phyloP scores from a whole-genome alignment of 768 basidiomycete species.

The Kockovaella imperatae region DNA sequence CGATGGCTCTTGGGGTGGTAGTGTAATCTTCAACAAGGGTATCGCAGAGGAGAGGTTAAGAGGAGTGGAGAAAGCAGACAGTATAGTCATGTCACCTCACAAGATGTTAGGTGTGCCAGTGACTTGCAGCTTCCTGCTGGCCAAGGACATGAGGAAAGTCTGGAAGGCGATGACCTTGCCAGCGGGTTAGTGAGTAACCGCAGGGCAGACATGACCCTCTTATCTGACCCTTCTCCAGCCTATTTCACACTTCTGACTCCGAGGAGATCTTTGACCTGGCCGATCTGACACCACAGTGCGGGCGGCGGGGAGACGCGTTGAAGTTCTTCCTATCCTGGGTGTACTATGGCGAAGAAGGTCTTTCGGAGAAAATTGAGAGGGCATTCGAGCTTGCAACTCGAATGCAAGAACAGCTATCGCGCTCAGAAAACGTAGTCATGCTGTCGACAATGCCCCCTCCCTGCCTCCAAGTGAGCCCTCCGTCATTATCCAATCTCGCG shows the following conservation, averaged over 20 bases:
- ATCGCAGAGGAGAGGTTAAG: constrained; percentile 5
- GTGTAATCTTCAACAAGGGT: constrained; percentile 16
- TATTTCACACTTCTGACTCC: constrained; percentile 17
- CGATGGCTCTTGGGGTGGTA: constrained; percentile 29
- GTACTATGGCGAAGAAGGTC: constrained; percentile 18
- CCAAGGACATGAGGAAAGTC: constrained; percentile 15
- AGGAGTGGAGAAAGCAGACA: constrained; percentile 19
- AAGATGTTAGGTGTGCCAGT: constrained; percentile 30
- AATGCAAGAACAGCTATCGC: constrained; percentile 2
- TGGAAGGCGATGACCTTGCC: constrained; percentile 19
- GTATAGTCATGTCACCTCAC: constrained; percentile 20
- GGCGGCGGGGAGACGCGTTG: constrained; percentile 21
- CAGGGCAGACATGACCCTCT: background rate
- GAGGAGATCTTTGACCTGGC: constrained; percentile 27
- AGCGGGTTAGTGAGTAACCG: constrained; percentile 26
- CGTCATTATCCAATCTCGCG: background rate
- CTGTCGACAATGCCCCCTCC: constrained; percentile 14
- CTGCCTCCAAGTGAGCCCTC: constrained; percentile 20
- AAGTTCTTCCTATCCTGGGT: constrained; percentile 26
- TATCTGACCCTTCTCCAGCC: constrained; percentile 6
- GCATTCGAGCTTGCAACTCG: constrained; percentile 18
- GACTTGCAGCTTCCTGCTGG: constrained; percentile 24
- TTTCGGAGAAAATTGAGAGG: constrained; percentile 5
- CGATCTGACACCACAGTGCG: constrained; percentile 28
- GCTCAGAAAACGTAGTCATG: constrained; percentile 1